Base-by-base conservation (phyloP, 1,284 basidiomycete species). In the Trichosporon asahii region DNA sequence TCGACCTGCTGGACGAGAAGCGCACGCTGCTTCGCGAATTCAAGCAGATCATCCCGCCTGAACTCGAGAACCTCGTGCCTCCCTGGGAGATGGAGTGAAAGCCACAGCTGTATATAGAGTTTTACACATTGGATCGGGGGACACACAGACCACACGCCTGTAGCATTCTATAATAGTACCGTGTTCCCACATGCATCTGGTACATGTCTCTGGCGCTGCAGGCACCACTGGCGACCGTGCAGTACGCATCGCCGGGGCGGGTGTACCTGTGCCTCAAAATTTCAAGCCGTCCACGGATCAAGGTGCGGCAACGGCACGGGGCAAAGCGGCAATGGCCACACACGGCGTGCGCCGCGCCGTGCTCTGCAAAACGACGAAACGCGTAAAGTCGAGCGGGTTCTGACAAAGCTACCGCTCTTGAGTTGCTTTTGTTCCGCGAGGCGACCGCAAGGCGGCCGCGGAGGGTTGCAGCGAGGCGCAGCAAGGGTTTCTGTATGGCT, bases 21-120 rank as follows among this genome's bases (percentile, higher is more conserved):
- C 64, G 68, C 44, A 60, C 55, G 18, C 29, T 69, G 31, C 57
- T 63, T 4, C 65, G 65, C 57, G 68, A 69, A 64, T 69, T 60
- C 57, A 65, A 60, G 27, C 55, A 37, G 57, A 44, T 35, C 37
- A 29, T 69, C 3, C 65, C 68, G n/a, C 27, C 37, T 3, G 35
- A 63, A 18, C 44, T 69, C 44, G 29, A 60, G 15, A 27, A 69
- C 37, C 55, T 69, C 31, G 33, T 37, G 21, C 68, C 68, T 21
- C 68, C 68, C 4, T 69, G 68, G 68, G 65, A 66, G 37, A 60
- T 69, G 40, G 12, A 57, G 33, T 12, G 25, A 44, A 5, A 6
- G 25, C 27, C 25, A 14, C 18, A 14, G 8, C 27, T 49, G 25
- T 46, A 29, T 64, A 44, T 44, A 44, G 18, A 44, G 40, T 44